Evolutionary conservation across 805 yeast genomes (phyloP).

Genomic region (Scheffersomyces lignosus): DNA sequence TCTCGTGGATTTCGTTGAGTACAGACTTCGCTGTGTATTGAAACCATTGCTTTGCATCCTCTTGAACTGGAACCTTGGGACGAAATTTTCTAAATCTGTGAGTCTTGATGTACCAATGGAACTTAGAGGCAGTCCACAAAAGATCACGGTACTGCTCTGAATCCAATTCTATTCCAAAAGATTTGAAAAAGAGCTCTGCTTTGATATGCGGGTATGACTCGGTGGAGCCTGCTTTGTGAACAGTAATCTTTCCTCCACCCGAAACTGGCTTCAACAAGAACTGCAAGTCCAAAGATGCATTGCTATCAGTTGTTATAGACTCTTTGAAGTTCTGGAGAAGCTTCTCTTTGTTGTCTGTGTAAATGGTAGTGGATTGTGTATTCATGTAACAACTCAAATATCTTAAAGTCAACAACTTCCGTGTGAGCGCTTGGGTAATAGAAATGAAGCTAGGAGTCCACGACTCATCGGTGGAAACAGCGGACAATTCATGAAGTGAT

Average conservation of each 20-base stretch:
- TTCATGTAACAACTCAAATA: slow-evolving; percentile 83
- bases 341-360: slow-evolving; percentile 47
- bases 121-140: slow-evolving; percentile 75
- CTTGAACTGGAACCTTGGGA: slow-evolving; percentile 55
- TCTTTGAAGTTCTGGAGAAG: slow-evolving; percentile 50
- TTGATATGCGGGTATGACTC: slow-evolving; percentile 66
- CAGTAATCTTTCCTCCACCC: slow-evolving; percentile 78
- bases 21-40: slow-evolving; percentile 77
- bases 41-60: slow-evolving; percentile 82
- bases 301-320: slow-evolving; percentile 35
- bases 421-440: slow-evolving; percentile 61
- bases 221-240: slow-evolving; percentile 78
- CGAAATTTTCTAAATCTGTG: slow-evolving; percentile 69
- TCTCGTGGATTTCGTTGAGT: slow-evolving; percentile 75
- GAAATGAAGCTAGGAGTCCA: slow-evolving; percentile 89
- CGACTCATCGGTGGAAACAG: slow-evolving; percentile 79
- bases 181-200: slow-evolving; percentile 78
- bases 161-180: slow-evolving; percentile 83
- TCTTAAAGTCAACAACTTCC: slow-evolving; percentile 74
- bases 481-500: slow-evolving; percentile 82
- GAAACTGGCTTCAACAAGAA: slow-evolving; percentile 82
- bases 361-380: slow-evolving; percentile 47
- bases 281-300: slow-evolving; percentile 32
- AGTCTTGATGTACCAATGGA: slow-evolving; percentile 76
- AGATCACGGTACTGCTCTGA: slow-evolving; percentile 82